These are phyloP conservation scores for Penicillium samsonianum DNA, from an alignment of 495 filamentous ascomycete genomes.

Conservation along the genomic window DNA sequence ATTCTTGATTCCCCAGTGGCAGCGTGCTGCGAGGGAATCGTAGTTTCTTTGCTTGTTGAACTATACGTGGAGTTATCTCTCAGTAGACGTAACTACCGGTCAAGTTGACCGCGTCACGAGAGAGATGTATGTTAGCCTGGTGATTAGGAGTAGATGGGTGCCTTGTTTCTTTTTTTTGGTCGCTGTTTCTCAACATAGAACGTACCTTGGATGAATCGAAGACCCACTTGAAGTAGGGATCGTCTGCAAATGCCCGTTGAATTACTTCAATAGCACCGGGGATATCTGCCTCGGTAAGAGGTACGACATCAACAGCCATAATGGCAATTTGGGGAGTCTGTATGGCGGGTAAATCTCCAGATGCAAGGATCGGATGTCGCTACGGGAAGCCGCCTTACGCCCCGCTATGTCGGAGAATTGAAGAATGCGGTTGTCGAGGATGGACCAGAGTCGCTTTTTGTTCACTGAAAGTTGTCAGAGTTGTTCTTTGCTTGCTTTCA, in stretches of 20 bases:
- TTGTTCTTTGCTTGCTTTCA: not conserved
- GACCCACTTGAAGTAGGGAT: conserved; percentile 67
- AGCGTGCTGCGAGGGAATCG: conserved; percentile 58
- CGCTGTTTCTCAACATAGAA: conserved; percentile 20
- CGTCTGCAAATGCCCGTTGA: conserved; percentile 59
- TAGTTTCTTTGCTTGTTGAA: conserved; percentile 57
- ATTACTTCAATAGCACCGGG: conserved; percentile 57
- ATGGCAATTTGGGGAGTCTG: not conserved
- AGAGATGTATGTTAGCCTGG: conserved; percentile 23
- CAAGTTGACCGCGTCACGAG: conserved; percentile 23
- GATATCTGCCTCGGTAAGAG: conserved; percentile 59
- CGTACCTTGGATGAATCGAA: conserved; percentile 54
- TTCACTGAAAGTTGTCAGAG: not conserved
- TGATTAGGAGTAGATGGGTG: not conserved
- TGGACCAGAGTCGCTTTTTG: not conserved
- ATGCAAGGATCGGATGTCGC: not conserved
- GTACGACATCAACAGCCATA: conserved; percentile 55
- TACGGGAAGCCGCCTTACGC: not conserved
- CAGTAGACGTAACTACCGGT: conserved; percentile 12
- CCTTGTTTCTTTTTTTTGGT: not conserved
- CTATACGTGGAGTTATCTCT: conserved; percentile 24
- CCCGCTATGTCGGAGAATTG: not conserved
- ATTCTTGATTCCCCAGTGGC: conserved; percentile 64
- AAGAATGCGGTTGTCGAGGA: not conserved
- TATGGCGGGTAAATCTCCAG: not conserved